Base-by-base conservation (phyloP, 495 filamentous ascomycete genomes). In the Penicillium paradoxum region DNA sequence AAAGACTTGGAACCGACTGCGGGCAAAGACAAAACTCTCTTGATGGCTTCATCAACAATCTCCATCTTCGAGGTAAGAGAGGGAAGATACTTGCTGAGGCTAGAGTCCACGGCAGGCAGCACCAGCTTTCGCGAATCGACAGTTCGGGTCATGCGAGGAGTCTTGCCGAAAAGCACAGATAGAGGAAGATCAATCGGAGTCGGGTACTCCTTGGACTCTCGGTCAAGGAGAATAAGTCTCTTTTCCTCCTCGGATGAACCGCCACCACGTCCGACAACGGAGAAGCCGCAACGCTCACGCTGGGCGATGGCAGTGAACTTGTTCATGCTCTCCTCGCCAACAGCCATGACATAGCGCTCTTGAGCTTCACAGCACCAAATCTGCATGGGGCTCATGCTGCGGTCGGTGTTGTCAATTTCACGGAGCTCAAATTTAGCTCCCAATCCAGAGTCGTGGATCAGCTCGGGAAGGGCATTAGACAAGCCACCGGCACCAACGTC, bases 281-380 rank as follows among this genome's bases (percentile, higher is more conserved):
- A 97, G 72, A 88, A 97, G 21, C 89, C 89, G 63, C 93, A 97
- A 38, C 93, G 84, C 70, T 97, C 93, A 57, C 93, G 82, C 37
- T 79, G 76, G 56, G 88, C 89, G 58, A 97, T 96, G 43, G 79
- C 80, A 37, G 84, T 85, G 71, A 97, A 97, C 25, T 80, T 83
- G 54, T 90, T 88, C 63, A 97, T 81, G 29, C 83, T 75, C 3
- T 90, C 86, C 49, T 80, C 79, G 30, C 88, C 87, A 54, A 98
- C 81, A 10, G 90, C 80, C 57, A 97, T 65, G 15, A 97, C 93
- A 57, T 97, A 98, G 63, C 93, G 78, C 69, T 98, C 93, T 60
- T 98, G 93, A 2, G 93, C 95, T 60, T 97, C 91, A 58, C 89
- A 92, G 71, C 91, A 96, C 92, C 91, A 97, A 32, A 97, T 95